A percentile compares a stretch with the other conserved stretches of the same genome.
phyloP scores from a whole-genome alignment of 306 rosid genomes.

The Corylus americana region DNA sequence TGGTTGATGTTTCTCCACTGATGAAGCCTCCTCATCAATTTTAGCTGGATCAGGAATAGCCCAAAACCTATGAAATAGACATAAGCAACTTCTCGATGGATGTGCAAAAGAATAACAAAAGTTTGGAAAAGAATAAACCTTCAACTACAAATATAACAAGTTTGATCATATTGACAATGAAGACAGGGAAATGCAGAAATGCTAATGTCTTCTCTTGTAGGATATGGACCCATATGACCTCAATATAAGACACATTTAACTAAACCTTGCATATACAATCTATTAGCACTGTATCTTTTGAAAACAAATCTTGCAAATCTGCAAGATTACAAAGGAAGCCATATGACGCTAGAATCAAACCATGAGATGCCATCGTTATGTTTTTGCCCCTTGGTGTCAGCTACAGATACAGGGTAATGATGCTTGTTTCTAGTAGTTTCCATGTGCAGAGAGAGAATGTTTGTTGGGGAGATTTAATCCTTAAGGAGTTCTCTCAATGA shows the following conservation, averaged over 20 bases:
- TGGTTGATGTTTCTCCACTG: slow-evolving; percentile 32
- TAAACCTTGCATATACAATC: neutral
- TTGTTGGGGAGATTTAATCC: neutral
- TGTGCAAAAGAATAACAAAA: neutral
- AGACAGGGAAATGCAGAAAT: neutral
- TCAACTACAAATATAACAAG: neutral
- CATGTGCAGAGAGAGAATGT: neutral
- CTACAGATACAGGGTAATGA: neutral
- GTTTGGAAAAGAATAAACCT: neutral
- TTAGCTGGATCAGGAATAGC: slow-evolving; percentile 34
- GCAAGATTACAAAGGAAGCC: neutral
- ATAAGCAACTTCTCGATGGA: slow-evolving; percentile 1
- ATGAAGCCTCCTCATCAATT: slow-evolving; percentile 35
- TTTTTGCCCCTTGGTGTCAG: neutral
- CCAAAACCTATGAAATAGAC: slow-evolving; percentile 41
- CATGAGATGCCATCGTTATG: neutral
- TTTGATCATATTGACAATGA: neutral
- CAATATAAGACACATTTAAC: neutral
- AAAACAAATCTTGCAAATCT: neutral
- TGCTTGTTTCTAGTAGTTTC: neutral
- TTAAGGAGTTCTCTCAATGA: too few species aligned
- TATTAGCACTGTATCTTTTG: neutral
- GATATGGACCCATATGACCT: neutral
- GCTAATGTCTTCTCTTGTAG: neutral
- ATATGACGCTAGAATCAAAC: neutral